Evolutionary conservation across 495 filamentous ascomycete species (phyloP), one percentile per base, ranked within the genome.

Genomic region (Podospora bellae-mahoneyi): DNA sequence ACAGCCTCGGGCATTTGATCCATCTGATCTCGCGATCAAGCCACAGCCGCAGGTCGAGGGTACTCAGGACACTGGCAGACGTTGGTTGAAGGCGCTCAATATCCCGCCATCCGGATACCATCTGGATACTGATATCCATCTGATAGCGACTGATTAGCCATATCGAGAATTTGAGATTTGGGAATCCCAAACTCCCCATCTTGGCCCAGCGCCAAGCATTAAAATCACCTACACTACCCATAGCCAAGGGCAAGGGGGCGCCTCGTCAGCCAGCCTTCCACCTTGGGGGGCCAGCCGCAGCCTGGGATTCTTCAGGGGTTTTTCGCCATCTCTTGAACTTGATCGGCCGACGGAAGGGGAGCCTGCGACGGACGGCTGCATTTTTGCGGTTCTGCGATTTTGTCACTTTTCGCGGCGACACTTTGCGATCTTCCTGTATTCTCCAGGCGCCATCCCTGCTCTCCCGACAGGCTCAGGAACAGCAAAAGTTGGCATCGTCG

Each of bases 221-320:
- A 64, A 23, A 19, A 64, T 23, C 7, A 54, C 20, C 1, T 48
- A 18, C 23, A 23, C 28, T 56, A 34, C 56, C 63, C 55, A 70
- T 58, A 28, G 59, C 59, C 61, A 63, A 63, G 61, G 19, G 7
- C 58, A 48, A 53, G 64, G 60, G 59, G 60, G 64, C 58, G 58
- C 64, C 57, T 65, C 30, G 63, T 16, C 27, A 27, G 27, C 64
- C 23, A 62, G 26, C 60, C 32, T 63, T 48, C 61, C 32, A 19
- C n/a, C n/a, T 32, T 28, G n/a, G 58, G 65, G 65, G 7, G 27
- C 67, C 61, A 70, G 69, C 69, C 62, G 65, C 69, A 70, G 56
- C 61, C 69, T 67, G 69, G 64, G 69, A 64, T 64, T 65, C 44
- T 62, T 70, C 69, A 67, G 69, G 69, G 69, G 65, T 7, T 20